Conservation (phyloP, 129 eudicot genomes). For the Pittosporum tobira region DNA sequence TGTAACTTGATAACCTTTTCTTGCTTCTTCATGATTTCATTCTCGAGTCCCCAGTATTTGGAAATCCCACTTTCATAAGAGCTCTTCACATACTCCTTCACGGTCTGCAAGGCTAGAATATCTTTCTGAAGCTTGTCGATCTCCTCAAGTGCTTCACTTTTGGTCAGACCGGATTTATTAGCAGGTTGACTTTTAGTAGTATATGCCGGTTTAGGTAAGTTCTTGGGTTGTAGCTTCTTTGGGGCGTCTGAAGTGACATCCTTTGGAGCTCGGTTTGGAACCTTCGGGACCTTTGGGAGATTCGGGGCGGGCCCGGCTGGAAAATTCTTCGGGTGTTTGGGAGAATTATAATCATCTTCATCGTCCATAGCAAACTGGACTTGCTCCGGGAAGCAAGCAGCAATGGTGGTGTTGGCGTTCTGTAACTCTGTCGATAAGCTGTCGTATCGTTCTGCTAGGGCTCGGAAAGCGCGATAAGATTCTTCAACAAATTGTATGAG, state of each 20-base stretch:
- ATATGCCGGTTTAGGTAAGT: constrained; percentile 1
- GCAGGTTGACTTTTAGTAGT: background rate
- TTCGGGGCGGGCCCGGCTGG: constrained; percentile 20
- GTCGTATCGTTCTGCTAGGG: constrained; percentile 77
- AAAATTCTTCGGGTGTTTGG: constrained; percentile 26
- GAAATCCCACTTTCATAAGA: constrained; percentile 68
- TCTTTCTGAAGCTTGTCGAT: constrained; percentile 84
- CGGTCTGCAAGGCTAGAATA: constrained; percentile 63
- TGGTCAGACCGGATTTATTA: constrained; percentile 56
- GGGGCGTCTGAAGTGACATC: constrained; percentile 31
- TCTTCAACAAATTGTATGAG: constrained; percentile 68
- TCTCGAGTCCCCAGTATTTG: constrained; percentile 61
- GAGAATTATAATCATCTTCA: constrained; percentile 42
- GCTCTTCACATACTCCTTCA: constrained; percentile 81
- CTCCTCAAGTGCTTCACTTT: constrained; percentile 49
- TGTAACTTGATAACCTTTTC: constrained; percentile 48
- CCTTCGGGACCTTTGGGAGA: constrained; percentile 43
- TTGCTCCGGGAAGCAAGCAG: constrained; percentile 72
- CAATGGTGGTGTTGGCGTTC: constrained; percentile 86
- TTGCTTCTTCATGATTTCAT: constrained; percentile 53
- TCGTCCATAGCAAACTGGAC: constrained; percentile 53
- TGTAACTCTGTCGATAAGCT: constrained; percentile 64
- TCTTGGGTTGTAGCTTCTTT: constrained; percentile 29
- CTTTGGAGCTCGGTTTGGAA: constrained; percentile 38
- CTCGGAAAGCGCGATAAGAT: constrained; percentile 50